These are phyloP conservation scores for Colletotrichum scovillei DNA, from an alignment of 2,329 filamentous ascomycete species.

Conservation along the genomic window DNA sequence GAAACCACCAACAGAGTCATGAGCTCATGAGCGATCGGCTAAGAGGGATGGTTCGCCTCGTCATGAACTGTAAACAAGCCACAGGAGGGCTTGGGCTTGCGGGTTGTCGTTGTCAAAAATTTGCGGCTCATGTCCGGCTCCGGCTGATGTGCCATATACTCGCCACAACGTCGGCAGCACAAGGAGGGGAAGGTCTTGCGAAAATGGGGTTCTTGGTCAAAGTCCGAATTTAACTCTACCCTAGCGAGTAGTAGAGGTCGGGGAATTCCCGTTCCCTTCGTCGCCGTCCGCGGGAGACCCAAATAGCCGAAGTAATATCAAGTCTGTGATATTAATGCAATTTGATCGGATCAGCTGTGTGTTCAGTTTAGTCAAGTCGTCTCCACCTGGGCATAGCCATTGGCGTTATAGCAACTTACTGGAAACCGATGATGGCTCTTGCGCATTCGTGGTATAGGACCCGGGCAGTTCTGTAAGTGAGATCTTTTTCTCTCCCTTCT, in stretches of 20 bases:
- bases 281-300: neutral
- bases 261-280: neutral
- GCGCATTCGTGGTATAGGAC: neutral
- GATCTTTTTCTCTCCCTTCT: neutral
- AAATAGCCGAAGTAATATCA: constrained; percentile 11
- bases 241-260: neutral
- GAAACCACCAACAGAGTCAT: neutral
- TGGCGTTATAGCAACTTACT: constrained; percentile 13
- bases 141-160: neutral
- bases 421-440: constrained; percentile 8
- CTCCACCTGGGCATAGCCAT: constrained; percentile 8
- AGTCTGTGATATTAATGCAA: constrained; percentile 14
- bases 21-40: neutral
- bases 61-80: neutral
- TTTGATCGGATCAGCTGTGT: constrained; percentile 14
- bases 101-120: neutral
- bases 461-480: neutral
- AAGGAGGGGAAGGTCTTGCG: neutral
- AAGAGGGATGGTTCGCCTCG: neutral
- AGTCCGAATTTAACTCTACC: constrained; percentile 23
- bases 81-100: neutral
- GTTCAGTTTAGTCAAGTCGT: constrained; percentile 7
- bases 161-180: neutral
- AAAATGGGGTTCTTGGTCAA: neutral
- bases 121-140: constrained; percentile 1